These are phyloP conservation scores for Rutidosis leptorrhynchoides DNA, from an alignment of 129 eudicot species.

Conservation along the genomic window DNA sequence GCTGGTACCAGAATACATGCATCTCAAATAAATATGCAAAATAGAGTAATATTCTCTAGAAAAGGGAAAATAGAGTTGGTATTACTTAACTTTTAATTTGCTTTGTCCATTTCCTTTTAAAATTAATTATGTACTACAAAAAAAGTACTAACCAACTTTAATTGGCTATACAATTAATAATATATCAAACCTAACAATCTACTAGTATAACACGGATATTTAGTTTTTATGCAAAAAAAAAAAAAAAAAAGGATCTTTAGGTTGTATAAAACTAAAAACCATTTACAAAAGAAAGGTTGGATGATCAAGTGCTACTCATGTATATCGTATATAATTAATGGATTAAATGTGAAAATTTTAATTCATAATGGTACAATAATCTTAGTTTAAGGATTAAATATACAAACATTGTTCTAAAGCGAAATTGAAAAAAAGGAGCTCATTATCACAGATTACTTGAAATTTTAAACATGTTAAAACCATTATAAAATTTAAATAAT, in stretches of 20 bases:
- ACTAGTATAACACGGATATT: not conserved
- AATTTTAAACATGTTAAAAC: not conserved
- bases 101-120: not conserved
- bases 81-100: too few species aligned
- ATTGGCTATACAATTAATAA: not conserved
- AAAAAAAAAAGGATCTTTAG: too few species aligned
- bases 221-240: not conserved
- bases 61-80: too few species aligned
- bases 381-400: too few species aligned
- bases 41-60: too few species aligned
- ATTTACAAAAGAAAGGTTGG: not conserved
- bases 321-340: too few species aligned
- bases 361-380: too few species aligned
- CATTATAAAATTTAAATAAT: too few species aligned
- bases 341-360: not conserved
- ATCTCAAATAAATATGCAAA: not conserved
- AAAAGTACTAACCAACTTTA: not conserved
- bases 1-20: slow-evolving; percentile 5
- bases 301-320: not conserved
- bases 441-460: slow-evolving; percentile 10
- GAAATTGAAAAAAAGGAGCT: not conserved
- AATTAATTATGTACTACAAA: not conserved
- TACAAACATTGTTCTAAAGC: not conserved
- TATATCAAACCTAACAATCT: not conserved
- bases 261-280: not conserved